Conservation (phyloP, 208 protist genomes). For the Trypanosoma cruzi region DNA sequence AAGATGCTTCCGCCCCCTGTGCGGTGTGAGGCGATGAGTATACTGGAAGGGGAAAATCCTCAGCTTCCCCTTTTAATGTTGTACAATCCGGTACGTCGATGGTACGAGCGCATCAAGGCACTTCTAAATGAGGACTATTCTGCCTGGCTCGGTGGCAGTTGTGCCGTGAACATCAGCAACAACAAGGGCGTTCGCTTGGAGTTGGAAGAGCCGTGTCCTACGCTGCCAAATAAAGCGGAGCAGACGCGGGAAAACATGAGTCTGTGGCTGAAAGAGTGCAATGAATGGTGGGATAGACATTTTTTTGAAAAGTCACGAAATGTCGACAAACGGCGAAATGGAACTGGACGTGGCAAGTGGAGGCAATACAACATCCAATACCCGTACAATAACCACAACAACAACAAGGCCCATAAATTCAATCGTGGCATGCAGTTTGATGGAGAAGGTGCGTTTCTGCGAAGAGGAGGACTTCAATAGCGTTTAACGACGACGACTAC, state of each 20-base stretch:
- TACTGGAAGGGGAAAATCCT: neutral
- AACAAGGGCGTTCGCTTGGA: neutral
- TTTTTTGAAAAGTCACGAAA: conserved; percentile 5
- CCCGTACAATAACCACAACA: conserved; percentile 20
- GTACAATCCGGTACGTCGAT: neutral
- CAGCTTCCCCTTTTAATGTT: neutral
- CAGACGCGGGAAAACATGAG: conserved; percentile 21
- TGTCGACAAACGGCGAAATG: neutral
- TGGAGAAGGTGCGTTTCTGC: neutral
- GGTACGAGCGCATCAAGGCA: neutral
- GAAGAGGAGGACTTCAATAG: conserved; percentile 8
- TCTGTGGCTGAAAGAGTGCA: conserved; percentile 2
- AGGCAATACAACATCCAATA: conserved; percentile 5
- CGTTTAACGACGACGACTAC: too few relatives aligned
- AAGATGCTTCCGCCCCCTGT: conserved; percentile 22
- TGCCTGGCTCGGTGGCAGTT: neutral
- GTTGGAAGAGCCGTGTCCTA: conserved; percentile 21
- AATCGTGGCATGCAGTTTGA: conserved; percentile 3
- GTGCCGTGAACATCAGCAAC: neutral
- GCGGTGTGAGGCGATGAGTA: neutral
- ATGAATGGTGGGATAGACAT: conserved; percentile 17
- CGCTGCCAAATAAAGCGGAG: conserved; percentile 28
- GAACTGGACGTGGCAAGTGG: conserved; percentile 13
- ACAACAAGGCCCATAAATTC: conserved; percentile 22
- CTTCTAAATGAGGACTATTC: neutral